phyloP scores from a whole-genome alignment of 345 rosid genomes.

The Arabis hirsuta region DNA sequence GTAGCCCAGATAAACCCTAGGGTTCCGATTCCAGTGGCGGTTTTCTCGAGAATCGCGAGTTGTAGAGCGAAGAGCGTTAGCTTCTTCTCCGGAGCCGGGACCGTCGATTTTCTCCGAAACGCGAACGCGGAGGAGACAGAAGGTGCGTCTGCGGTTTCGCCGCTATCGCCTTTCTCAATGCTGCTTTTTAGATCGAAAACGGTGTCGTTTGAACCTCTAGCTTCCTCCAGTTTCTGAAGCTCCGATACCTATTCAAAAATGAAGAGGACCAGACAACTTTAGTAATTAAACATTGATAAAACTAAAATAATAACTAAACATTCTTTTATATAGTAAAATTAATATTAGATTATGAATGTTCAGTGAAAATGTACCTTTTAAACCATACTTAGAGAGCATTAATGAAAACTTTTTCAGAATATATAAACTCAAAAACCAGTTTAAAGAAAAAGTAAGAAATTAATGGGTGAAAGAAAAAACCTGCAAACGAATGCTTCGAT shows the following conservation, averaged over 20 bases:
- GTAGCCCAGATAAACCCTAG: slow-evolving; percentile 98
- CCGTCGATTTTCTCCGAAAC: slow-evolving; percentile 32
- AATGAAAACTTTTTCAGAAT: neutral
- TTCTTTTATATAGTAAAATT: too few species aligned
- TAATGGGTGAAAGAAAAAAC: slow-evolving; percentile 26
- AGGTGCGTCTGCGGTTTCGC: slow-evolving; percentile 49
- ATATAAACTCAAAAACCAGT: neutral
- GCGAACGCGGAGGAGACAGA: slow-evolving; percentile 43
- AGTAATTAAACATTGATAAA: neutral
- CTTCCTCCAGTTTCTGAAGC: slow-evolving; percentile 53
- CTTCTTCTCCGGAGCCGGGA: slow-evolving; percentile 76
- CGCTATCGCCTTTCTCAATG: slow-evolving; percentile 58
- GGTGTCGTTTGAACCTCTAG: slow-evolving; percentile 56
- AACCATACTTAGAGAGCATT: neutral
- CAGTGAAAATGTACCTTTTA: neutral
- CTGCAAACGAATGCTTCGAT: slow-evolving; percentile 59
- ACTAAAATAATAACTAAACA: neutral
- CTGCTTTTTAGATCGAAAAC: slow-evolving; percentile 63
- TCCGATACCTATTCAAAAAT: slow-evolving; percentile 47
- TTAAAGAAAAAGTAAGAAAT: neutral
- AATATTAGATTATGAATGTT: neutral
- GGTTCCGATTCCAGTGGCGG: slow-evolving; percentile 85
- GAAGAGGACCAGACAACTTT: neutral
- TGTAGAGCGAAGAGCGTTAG: slow-evolving; percentile 85
- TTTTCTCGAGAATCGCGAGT: slow-evolving; percentile 83